Evolutionary conservation across 2,329 filamentous ascomycete species (phyloP), one percentile per base, ranked within the genome.

Genomic region (Lasiodiplodia citricola): DNA sequence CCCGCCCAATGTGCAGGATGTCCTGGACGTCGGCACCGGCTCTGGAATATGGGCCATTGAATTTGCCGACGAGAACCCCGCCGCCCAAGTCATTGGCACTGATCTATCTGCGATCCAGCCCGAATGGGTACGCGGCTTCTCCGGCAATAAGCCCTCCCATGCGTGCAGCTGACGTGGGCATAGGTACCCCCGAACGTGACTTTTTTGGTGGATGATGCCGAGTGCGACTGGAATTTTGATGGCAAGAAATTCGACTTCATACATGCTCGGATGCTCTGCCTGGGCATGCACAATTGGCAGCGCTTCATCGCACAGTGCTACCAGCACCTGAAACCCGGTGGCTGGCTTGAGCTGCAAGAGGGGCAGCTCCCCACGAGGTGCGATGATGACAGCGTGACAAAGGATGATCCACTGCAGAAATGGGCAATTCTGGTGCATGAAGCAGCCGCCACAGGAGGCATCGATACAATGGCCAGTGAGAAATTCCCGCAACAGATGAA

Each of bases 191-290:
- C 64, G 18, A 81, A 80, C 66, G 75, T 75, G 57, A 72, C 71
- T 37, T 80, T 80, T 41, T 68, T 79, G 7, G 76, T 80, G 51
- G 77, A 80, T 50, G 76, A 80, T 63, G 75, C 72, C 25, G 75
- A 77, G 35, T 82, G 86, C 57, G 82, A 86, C 10, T 91, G 89
- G 89, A 76, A 83, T 50, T 87, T 64, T 23, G 79, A 81, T 8
- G 52, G 64, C 13, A 76, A 83, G 37, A 76, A 75, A 16, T 89
- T 87, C 73, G 88, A 90, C 74, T 85, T 86, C 71, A 85, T 90
- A 82, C 82, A 86, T 83, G 74, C 83, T 74, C 74, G 85, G 71
- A 73, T 85, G 80, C 81, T 87, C 82, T 74, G 83, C 70, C 83
- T 83, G 37, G 83, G 84, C 16, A 82, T 91, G 56, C 80, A 82